phyloP scores from a whole-genome alignment of 2,329 filamentous ascomycete genomes.

The Alternaria hordeiaustralica region DNA sequence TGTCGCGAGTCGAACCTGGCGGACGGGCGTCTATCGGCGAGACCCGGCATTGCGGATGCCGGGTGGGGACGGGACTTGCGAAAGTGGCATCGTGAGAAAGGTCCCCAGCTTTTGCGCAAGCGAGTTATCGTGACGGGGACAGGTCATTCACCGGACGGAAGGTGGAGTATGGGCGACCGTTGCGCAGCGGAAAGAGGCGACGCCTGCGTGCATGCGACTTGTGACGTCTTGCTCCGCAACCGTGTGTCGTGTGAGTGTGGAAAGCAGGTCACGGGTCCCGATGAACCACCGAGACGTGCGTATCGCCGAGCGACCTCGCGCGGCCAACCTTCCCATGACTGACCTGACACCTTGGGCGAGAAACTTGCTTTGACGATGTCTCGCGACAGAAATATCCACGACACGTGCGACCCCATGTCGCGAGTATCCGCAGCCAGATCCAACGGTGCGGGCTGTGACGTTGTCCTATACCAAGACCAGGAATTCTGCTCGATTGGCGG shows the following conservation, averaged over 20 bases:
- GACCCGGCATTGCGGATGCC: conserved; percentile 11
- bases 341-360: background rate
- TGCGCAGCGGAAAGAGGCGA: background rate
- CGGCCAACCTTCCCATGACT: background rate
- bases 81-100: background rate
- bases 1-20: background rate
- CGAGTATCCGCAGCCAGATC: conserved; percentile 2
- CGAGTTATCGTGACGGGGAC: background rate
- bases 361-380: background rate
- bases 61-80: background rate
- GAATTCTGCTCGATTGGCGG: conserved; percentile 8
- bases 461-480: conserved; percentile 8
- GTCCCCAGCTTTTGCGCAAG: background rate
- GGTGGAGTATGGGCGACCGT: background rate
- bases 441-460: conserved; percentile 5
- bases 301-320: background rate
- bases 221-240: background rate
- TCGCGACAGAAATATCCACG: background rate
- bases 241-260: background rate
- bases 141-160: conserved; percentile 5
- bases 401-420: background rate
- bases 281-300: conserved; percentile 1
- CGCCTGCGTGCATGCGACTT: background rate
- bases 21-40: conserved; percentile 10
- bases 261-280: background rate